These are phyloP conservation scores for Agaricus sinodeliciosus DNA, from an alignment of 768 basidiomycete genomes.

Conservation along the genomic window DNA sequence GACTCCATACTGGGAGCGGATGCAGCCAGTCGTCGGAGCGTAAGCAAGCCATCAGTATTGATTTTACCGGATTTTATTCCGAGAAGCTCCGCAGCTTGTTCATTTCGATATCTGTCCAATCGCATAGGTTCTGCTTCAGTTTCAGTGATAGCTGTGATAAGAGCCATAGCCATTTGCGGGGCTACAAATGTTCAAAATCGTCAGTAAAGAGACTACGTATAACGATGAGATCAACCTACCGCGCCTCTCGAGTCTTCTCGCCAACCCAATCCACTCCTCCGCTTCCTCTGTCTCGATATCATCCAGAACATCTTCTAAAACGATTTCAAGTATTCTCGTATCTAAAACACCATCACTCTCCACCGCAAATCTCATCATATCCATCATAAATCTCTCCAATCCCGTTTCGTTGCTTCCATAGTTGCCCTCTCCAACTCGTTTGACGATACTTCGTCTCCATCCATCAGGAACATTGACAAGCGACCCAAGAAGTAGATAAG, in stretches of 20 bases:
- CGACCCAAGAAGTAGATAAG: conserved; percentile 51
- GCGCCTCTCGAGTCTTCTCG: conserved; percentile 52
- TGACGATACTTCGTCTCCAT: conserved; percentile 5
- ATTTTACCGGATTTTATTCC: conserved; percentile 58
- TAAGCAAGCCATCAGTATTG: conserved; percentile 61
- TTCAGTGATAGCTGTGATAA: conserved; percentile 54
- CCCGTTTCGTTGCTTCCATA: conserved; percentile 25
- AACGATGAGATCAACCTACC: conserved; percentile 33
- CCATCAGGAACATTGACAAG: conserved; percentile 8
- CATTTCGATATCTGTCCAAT: conserved; percentile 80
- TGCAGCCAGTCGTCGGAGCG: conserved; percentile 63
- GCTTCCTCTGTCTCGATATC: conserved; percentile 59
- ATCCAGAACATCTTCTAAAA: conserved; percentile 55
- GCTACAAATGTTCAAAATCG: conserved; percentile 33
- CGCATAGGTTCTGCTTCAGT: conserved; percentile 63
- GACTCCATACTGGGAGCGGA: conserved; percentile 75
- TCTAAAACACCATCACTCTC: conserved; percentile 45
- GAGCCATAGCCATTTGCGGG: conserved; percentile 59
- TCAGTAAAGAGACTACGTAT: neutral
- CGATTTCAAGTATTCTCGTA: conserved; percentile 48
- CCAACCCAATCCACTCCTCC: conserved; percentile 73
- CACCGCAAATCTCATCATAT: conserved; percentile 24
- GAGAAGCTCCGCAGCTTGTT: conserved; percentile 75
- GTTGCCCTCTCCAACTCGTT: neutral
- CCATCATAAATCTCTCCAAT: conserved; percentile 43